Evolutionary conservation across 2,329 filamentous ascomycete genomes (phyloP).

Genomic region (Alternaria burnsii): DNA sequence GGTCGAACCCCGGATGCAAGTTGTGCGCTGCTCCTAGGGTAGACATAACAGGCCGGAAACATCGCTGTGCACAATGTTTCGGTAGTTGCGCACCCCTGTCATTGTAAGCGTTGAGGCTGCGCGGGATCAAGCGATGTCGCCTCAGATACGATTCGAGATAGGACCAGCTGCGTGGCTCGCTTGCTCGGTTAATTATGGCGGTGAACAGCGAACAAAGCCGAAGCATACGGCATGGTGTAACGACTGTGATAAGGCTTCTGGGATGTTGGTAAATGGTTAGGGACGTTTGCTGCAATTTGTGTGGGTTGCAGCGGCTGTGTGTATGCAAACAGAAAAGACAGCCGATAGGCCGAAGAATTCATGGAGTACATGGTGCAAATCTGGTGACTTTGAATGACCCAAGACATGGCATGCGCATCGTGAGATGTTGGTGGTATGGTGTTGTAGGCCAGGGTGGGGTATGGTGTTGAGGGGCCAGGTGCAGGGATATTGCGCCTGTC

Average conservation of each 20-base stretch:
- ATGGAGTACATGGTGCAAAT: neutral
- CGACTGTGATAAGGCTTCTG: conserved; percentile 6
- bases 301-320: conserved; percentile 1
- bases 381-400: neutral
- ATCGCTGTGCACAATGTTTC: neutral
- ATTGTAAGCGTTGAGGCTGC: conserved; percentile 12
- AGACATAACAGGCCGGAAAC: neutral
- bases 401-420: conserved; percentile 16
- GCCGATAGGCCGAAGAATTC: neutral
- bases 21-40: neutral
- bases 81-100: neutral
- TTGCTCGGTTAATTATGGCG: conserved; percentile 29
- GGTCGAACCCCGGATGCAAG: neutral
- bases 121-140: conserved; percentile 23
- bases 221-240: conserved; percentile 24
- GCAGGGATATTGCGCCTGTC: conserved; percentile 32
- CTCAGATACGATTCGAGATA: conserved; percentile 8
- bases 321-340: neutral
- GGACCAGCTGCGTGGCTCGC: conserved; percentile 19
- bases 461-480: conserved; percentile 41
- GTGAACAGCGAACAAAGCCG: conserved; percentile 36
- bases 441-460: conserved; percentile 30
- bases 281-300: neutral
- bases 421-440: conserved; percentile 27
- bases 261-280: neutral